Percentiles rank a stretch among this genome's conserved stretches.
These are phyloP conservation scores for Apocynum venetum DNA, from an alignment of 257 asterid species.

Conservation along the genomic window DNA sequence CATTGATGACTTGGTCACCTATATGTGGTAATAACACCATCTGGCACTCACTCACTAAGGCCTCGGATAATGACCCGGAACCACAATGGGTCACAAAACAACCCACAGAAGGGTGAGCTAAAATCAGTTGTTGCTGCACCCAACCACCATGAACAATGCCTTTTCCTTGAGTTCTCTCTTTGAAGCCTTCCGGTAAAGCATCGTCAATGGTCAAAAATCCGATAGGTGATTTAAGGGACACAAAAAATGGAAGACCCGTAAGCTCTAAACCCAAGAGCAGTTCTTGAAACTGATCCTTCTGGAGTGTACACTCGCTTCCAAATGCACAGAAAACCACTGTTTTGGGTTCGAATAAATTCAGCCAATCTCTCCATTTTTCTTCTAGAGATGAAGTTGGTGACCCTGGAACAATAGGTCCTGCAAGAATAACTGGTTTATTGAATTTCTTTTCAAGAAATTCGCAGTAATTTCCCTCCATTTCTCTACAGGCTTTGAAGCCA, in stretches of 20 bases:
- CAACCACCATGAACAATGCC: constrained; percentile 66
- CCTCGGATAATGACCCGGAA: constrained; percentile 84
- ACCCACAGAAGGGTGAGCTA: constrained; percentile 69
- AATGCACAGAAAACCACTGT: constrained; percentile 22
- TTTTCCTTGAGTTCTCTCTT: constrained; percentile 18
- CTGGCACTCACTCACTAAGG: constrained; percentile 56
- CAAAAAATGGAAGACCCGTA: constrained; percentile 29
- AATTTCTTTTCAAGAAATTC: constrained; percentile 13
- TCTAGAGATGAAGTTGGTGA: constrained; percentile 12
- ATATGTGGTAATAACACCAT: constrained; percentile 60
- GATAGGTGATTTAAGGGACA: constrained; percentile 28
- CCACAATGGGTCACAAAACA: constrained; percentile 93
- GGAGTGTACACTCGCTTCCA: constrained; percentile 23
- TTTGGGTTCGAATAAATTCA: constrained; percentile 8
- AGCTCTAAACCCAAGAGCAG: constrained; percentile 31
- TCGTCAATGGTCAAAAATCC: constrained; percentile 19
- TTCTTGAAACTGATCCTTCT: constrained; percentile 28
- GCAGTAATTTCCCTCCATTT: constrained; percentile 25
- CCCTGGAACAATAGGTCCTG: constrained; percentile 25
- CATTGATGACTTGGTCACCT: constrained; percentile 65
- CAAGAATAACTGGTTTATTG: constrained; percentile 11
- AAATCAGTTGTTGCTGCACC: constrained; percentile 64
- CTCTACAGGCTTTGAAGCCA: constrained; percentile 13
- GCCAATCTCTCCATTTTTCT: constrained; percentile 15
- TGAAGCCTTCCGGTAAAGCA: constrained; percentile 28